Evolutionary conservation across 495 filamentous ascomycete genomes (phyloP).

Genomic region (Patellaria atrata): DNA sequence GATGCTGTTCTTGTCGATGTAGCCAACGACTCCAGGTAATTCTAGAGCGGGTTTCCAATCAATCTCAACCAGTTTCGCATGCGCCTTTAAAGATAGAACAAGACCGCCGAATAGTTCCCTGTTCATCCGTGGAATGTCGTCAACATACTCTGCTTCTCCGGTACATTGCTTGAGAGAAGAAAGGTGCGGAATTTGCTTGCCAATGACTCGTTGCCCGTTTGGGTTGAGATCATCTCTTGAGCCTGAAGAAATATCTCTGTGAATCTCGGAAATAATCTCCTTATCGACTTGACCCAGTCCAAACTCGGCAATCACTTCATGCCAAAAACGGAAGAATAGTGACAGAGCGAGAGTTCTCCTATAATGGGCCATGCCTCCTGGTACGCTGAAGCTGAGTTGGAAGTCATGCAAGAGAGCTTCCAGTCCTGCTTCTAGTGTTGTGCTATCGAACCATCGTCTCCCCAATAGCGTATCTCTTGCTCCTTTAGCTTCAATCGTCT

Average conservation of each 20-base stretch:
- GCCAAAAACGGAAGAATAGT: constrained; percentile 20
- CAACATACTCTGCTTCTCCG: constrained; percentile 31
- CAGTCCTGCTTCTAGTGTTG: constrained; percentile 10
- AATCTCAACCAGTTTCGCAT: constrained; percentile 29
- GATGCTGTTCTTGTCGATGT: constrained; percentile 28
- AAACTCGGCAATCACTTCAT: constrained; percentile 15
- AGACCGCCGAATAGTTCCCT: constrained; percentile 27
- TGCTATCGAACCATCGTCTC: constrained; percentile 10
- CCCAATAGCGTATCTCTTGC: constrained; percentile 7
- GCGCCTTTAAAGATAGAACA: constrained; percentile 28
- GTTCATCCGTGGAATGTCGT: constrained; percentile 28
- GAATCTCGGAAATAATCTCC: constrained; percentile 43
- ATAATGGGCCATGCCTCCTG: constrained; percentile 20
- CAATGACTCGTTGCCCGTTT: constrained; percentile 28
- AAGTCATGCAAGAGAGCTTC: constrained; percentile 10
- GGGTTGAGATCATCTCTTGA: constrained; percentile 36
- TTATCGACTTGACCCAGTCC: constrained; percentile 34
- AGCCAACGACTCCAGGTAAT: constrained; percentile 30
- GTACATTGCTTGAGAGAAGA: constrained; percentile 31
- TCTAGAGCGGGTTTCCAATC: constrained; percentile 29
- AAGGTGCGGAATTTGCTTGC: constrained; percentile 30
- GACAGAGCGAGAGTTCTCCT: constrained; percentile 15
- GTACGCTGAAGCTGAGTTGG: constrained; percentile 13
- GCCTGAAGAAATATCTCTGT: constrained; percentile 44
- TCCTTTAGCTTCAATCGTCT: constrained; percentile 8